Evolutionary conservation across 1,284 basidiomycete genomes (phyloP), one percentile per base, ranked within the genome.

Genomic region (Marasmius oreades): DNA sequence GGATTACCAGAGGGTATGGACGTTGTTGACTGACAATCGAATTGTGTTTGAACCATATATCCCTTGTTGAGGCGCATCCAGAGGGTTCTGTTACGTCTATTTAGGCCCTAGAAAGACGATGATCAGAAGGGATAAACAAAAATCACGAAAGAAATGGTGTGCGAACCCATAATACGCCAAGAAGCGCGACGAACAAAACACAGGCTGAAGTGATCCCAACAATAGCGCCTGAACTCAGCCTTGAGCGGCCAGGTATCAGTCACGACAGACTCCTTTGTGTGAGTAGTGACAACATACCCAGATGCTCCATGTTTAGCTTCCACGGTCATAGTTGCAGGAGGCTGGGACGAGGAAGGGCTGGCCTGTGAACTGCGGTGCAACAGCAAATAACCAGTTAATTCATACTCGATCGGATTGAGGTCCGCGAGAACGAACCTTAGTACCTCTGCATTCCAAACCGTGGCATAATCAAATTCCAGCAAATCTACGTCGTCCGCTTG

Each of bases 41-140:
- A 66, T 51, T 65, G 67, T 11, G 65, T 65, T 58, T 66, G 67
- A 11, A 66, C 64, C 59, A 62, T 66, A 52, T 67, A 67, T 10
- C 64, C 64, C 5, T 62, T 60, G 33, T 68, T 59, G 20, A 68
- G 57, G n/a, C 61, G 64, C 47, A 50, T 52, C 63, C 66, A 64
- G 12, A 68, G 64, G 8, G 56, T 61, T 54, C 65, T 68, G 55
- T 68, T 68, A 26, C 63, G 58, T 26, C 61, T 63, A 22, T 61
- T 34, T n/a, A 67, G 54, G 22, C 62, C 42, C 67, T 18, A 10
- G 23, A 46, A 39, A 2, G 47, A 7, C 28, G 20, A 34, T 18
- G 12, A 14, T n/a, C n/a, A n/a, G 28, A 31, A 18, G 23, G 20
- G 34, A 20, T 11, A 31, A 23, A n/a, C n/a, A 2, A n/a, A n/a